These are phyloP conservation scores for Nosema muscidifuracis DNA, from an alignment of 371 early-diverging fungal genomes.

Conservation along the genomic window DNA sequence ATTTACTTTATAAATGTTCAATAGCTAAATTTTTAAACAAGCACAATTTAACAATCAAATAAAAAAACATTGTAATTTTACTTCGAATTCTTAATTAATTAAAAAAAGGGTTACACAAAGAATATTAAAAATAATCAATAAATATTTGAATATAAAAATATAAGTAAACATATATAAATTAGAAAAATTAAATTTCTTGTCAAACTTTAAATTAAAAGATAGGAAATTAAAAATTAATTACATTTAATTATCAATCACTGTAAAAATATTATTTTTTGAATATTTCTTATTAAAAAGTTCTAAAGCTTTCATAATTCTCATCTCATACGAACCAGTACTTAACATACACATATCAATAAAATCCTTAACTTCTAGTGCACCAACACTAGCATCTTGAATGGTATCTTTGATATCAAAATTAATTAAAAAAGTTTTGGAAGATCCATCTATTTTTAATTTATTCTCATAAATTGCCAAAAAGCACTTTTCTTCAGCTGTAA, in stretches of 20 bases:
- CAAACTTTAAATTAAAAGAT: too few species aligned
- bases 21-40: too few species aligned
- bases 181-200: too few species aligned
- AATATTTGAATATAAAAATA: too few species aligned
- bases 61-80: too few species aligned
- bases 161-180: too few species aligned
- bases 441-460: neutral
- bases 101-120: too few species aligned
- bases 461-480: constrained; percentile 79
- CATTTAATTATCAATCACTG: neutral
- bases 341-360: constrained; percentile 64
- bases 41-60: too few species aligned
- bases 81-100: too few species aligned
- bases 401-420: constrained; percentile 89
- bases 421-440: constrained; percentile 70
- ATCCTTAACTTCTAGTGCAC: constrained; percentile 72
- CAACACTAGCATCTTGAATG: constrained; percentile 74
- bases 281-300: neutral
- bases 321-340: neutral
- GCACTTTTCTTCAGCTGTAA: constrained; percentile 87
- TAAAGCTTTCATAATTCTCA: neutral
- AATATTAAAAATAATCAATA: too few species aligned
- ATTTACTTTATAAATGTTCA: too few species aligned
- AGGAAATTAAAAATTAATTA: too few species aligned
- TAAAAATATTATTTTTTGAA: constrained; percentile 2